Conservation (phyloP, 306 rosid genomes). For the Prunus dulcis region DNA sequence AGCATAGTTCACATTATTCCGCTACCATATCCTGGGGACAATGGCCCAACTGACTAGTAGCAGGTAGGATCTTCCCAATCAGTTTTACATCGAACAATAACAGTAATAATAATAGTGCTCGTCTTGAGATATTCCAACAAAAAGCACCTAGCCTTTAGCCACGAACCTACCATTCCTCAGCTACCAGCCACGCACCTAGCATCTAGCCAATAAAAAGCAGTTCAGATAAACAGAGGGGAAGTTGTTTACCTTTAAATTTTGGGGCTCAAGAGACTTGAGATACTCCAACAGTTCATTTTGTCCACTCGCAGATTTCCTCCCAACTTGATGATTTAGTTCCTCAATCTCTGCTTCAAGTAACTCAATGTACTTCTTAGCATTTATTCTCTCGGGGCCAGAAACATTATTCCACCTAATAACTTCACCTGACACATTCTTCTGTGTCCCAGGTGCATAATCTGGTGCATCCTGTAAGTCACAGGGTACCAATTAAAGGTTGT, state of each 20-base stretch:
- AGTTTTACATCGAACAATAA: background rate
- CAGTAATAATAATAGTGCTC: background rate
- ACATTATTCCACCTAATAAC: slow-evolving; percentile 92
- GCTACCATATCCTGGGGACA: background rate
- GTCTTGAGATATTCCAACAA: background rate
- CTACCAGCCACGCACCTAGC: background rate
- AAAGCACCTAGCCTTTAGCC: background rate
- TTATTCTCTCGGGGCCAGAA: slow-evolving; percentile 81
- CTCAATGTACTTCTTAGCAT: slow-evolving; percentile 93
- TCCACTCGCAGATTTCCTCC: slow-evolving; percentile 64
- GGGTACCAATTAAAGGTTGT: slow-evolving; percentile 17
- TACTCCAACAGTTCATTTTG: slow-evolving; percentile 89
- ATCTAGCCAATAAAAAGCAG: background rate
- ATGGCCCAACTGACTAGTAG: background rate
- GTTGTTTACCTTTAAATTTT: slow-evolving; percentile 70
- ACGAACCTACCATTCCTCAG: background rate
- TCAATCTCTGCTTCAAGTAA: slow-evolving; percentile 94
- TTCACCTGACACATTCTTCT: slow-evolving; percentile 90
- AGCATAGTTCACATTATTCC: background rate
- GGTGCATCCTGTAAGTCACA: slow-evolving; percentile 64
- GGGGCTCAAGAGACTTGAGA: slow-evolving; percentile 95
- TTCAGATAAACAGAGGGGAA: background rate
- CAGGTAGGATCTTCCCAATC: background rate
- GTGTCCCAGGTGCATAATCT: slow-evolving; percentile 92
- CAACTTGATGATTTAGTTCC: slow-evolving; percentile 87